These are phyloP conservation scores for Harringtonia lauricola DNA, from an alignment of 2,329 filamentous ascomycete genomes.

Conservation along the genomic window DNA sequence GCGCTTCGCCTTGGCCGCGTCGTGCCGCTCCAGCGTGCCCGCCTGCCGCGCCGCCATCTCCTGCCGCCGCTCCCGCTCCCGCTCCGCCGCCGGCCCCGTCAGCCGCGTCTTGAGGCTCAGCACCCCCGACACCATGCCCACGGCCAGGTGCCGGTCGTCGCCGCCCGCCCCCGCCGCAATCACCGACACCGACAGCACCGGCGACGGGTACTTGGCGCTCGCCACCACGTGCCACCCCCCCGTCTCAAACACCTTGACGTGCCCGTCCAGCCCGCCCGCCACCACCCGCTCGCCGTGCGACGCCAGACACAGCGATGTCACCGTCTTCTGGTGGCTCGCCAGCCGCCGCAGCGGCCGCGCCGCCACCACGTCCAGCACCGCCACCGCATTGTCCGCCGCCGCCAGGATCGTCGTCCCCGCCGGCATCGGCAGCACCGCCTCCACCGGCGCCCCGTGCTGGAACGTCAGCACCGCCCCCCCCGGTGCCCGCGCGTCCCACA, in stretches of 20 bases:
- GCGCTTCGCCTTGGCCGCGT: conserved; percentile 59
- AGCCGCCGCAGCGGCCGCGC: conserved; percentile 80
- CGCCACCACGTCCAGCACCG: conserved; percentile 84
- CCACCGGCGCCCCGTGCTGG: conserved; percentile 82
- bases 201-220: conserved; percentile 84
- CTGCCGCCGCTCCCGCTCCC: conserved; percentile 26
- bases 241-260: conserved; percentile 95
- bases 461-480: conserved; percentile 73
- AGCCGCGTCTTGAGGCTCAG: conserved; percentile 29
- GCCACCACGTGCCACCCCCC: conserved; percentile 93
- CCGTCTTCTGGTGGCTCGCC: conserved; percentile 94
- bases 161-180: conserved; percentile 55
- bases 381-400: conserved; percentile 75
- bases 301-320: conserved; percentile 75
- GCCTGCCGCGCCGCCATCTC: conserved; percentile 62
- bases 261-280: conserved; percentile 83
- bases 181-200: conserved; percentile 74
- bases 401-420: conserved; percentile 80
- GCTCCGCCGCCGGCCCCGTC: conserved; percentile 10
- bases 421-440: conserved; percentile 77
- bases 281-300: conserved; percentile 73
- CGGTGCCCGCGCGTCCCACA: conserved; percentile 82
- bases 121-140: conserved; percentile 91
- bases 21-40: conserved; percentile 68
- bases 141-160: conserved; percentile 85